Percentiles rank a stretch among this genome's conserved stretches.
Conservation (phyloP, 176 grass and related monocot genomes). For the Phoenix dactylifera region DNA sequence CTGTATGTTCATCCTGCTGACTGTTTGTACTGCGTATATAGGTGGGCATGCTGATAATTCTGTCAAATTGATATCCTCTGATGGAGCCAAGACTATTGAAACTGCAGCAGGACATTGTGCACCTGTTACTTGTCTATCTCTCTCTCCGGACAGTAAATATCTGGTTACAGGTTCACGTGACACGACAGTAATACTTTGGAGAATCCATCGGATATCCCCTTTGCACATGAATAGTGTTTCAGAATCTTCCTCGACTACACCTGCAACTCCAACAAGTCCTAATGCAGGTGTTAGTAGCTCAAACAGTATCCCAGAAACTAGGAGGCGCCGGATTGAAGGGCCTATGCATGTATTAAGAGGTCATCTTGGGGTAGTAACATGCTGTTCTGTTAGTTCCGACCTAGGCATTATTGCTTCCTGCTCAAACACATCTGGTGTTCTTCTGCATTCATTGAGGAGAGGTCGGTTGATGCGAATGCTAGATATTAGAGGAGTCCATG, state of each 20-base stretch:
- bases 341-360: constrained; percentile 91
- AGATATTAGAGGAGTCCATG: constrained; percentile 47
- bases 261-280: constrained; percentile 52
- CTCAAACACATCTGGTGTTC: constrained; percentile 59
- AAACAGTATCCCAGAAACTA: constrained; percentile 41
- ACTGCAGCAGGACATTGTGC: constrained; percentile 74
- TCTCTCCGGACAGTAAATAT: constrained; percentile 77
- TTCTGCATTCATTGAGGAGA: constrained; percentile 89
- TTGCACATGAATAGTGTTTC: constrained; percentile 51
- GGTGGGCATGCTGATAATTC: constrained; percentile 94
- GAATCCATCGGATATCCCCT: constrained; percentile 49
- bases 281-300: constrained; percentile 33
- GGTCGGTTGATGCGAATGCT: constrained; percentile 70
- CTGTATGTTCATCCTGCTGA: no score
- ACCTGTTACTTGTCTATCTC: constrained; percentile 77
- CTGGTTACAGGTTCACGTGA: constrained; percentile 88
- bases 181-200: constrained; percentile 86
- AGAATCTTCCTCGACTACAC: constrained; percentile 48
- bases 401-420: constrained; percentile 78
- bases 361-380: constrained; percentile 78
- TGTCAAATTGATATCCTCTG: constrained; percentile 68
- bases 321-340: constrained; percentile 64
- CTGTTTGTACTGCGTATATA: constrained; percentile 30
- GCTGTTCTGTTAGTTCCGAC: constrained; percentile 81
- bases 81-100: constrained; percentile 90